Evolutionary conservation across 169 alveolate genomes (phyloP), one percentile per base, ranked within the genome.

Genomic region (Eimeria acervulina): DNA sequence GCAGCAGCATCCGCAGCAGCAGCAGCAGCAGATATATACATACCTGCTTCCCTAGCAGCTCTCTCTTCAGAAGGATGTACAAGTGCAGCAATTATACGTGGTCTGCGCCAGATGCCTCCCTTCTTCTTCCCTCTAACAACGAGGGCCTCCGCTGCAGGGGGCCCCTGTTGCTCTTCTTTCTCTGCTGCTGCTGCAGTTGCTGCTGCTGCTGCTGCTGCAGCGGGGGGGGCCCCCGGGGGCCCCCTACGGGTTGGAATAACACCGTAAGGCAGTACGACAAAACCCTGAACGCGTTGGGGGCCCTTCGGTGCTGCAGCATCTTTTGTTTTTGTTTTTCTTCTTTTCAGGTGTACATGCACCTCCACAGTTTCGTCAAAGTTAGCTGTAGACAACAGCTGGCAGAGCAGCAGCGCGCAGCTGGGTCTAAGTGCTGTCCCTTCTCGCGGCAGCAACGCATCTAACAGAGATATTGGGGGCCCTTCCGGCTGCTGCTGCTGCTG

Each of bases 81-180:
- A 38, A 90, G 78, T 5, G 95, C 95, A 47, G 95, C 95, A 70
- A 90, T 90, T 17, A 90, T 85, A 6, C 95, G 40, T 44, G 8
- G 81, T 33, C 95, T 15, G 74, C 95, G 33, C 95, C 95, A 90
- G 21, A 90, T 66, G 59, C 95, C 95, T 26, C 95, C 95, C 23
- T 74, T 36, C 47, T 66, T 90, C 31, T 70, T 90, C 42, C 95
- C 95, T 31, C 95, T 36, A 8, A 90, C 88, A 8, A 44, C 70
- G 55, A 76, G 51, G 17, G 90, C 90, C 90, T 33, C 40, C 10
- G 26, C 92, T 5, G 28, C 78, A 12, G 38, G 78, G 36, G 12
- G 38, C 78, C n/a, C 52, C 12, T 4, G 21, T 23, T 72, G 15
- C 28, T 63, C 51, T 52, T 90, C 81, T 36, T 78, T 83, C 19